A percentile compares a stretch with the other conserved stretches of the same genome.
phyloP scores from a whole-genome alignment of 768 basidiomycete genomes.

The Candolleomyces eurysporus region DNA sequence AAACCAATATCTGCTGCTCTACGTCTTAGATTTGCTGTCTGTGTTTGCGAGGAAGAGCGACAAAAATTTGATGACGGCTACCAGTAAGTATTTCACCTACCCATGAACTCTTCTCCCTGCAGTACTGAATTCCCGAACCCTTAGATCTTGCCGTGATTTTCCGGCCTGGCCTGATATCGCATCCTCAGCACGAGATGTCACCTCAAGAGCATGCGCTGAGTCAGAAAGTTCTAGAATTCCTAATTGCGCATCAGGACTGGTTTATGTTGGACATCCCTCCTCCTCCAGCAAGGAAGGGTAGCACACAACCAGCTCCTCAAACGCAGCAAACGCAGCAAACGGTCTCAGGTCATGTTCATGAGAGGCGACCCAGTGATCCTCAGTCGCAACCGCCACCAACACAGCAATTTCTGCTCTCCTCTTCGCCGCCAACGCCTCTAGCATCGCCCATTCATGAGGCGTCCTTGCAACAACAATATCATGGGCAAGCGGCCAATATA shows the following conservation, averaged over 20 bases:
- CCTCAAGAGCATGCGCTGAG: slow-evolving; percentile 85
- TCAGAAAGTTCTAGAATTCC: slow-evolving; percentile 89
- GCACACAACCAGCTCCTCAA: neutral
- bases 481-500: too few species aligned
- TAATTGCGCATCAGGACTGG: slow-evolving; percentile 95
- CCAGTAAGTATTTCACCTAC: slow-evolving; percentile 56
- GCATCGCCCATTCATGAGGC: neutral
- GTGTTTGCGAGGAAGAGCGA: slow-evolving; percentile 92
- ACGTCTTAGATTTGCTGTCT: slow-evolving; percentile 92
- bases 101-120: neutral
- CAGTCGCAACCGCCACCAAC: neutral
- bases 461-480: neutral
- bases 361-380: neutral
- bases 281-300: slow-evolving; percentile 28
- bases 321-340: neutral
- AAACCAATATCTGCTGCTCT: slow-evolving; percentile 95
- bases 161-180: slow-evolving; percentile 90
- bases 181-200: slow-evolving; percentile 82
- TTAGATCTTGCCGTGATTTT: slow-evolving; percentile 96
- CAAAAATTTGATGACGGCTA: slow-evolving; percentile 93
- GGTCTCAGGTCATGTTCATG: neutral
- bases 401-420: neutral
- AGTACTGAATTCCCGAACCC: neutral
- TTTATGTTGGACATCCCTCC: slow-evolving; percentile 89
- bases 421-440: neutral